Evolutionary conservation across 202 grass and related monocot species (phyloP).

Genomic region (Elaeis oleifera): DNA sequence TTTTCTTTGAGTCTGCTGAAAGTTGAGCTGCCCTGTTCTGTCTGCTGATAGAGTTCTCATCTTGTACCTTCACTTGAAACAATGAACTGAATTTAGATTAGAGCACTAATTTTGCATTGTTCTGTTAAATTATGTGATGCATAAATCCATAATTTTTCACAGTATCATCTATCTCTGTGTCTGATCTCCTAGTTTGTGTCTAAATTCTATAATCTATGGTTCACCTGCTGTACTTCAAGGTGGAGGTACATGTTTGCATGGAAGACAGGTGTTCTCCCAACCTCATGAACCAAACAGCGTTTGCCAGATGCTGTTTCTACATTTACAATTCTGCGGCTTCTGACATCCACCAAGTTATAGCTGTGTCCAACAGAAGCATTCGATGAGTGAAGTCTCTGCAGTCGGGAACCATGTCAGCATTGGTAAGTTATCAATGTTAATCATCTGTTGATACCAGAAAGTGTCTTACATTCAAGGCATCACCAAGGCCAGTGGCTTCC

Average conservation of each 20-base stretch:
- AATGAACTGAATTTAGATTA: not conserved
- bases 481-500: constrained; percentile 51
- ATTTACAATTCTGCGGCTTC: constrained; percentile 53
- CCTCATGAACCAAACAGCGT: constrained; percentile 45
- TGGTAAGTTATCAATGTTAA: too few species aligned
- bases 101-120: too few species aligned
- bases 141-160: too few species aligned
- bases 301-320: constrained; percentile 61
- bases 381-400: constrained; percentile 42
- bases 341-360: constrained; percentile 76
- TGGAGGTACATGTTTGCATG: constrained; percentile 92
- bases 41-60: constrained; percentile 72
- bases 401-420: constrained; percentile 2
- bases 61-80: constrained; percentile 36
- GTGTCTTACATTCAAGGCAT: constrained; percentile 41
- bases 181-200: too few species aligned
- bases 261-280: constrained; percentile 52
- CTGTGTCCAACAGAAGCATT: constrained; percentile 57
- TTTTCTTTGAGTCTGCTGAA: constrained; percentile 40
- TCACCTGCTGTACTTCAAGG: constrained; percentile 71
- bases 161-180: too few species aligned
- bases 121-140: too few species aligned
- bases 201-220: too few species aligned
- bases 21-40: constrained; percentile 47
- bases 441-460: not conserved